Base-by-base conservation (phyloP, 1,139 yeast species). In the Yamadazyma diddensiae region DNA sequence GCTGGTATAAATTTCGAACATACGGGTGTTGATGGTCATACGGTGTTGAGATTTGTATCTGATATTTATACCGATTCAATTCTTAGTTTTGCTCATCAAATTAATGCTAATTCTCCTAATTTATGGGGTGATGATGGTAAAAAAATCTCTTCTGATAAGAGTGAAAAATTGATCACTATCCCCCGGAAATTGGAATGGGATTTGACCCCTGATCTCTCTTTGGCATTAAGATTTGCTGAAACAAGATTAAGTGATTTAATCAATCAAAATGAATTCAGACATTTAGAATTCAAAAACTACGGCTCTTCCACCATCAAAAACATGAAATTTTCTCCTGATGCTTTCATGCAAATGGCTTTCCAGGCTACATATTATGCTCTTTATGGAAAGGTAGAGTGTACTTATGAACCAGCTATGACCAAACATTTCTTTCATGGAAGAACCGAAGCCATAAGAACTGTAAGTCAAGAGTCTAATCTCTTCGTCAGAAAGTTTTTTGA, bases 341-440 rank as follows among this genome's bases (percentile, higher is more conserved):
- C 97, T 0, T 88, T 84, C 59, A 83, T 84, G 28, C 97, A 88
- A 59, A 87, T 88, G 94, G 84, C 90, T 13, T 87, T 87, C 68
- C 97, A 88, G 58, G 87, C 94, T 4, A 87, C 95, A 8, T 88
- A 87, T 58, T 88, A 86, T 53, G 94, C 95, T 1, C 70, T 88
- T 33, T 88, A 88, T 54, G 97, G 97, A 28, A 84, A 84, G 52
- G 94, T 87, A 26, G 97, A 87, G 55, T 85, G 94, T 47, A 86
- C 95, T 10, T 88, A 88, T 57, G 97, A 88, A 60, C 97, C 97
- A 3, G 95, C 95, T 9, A 88, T 88, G 97, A 88, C 96, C 2
- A 88, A 88, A 56, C 69, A 69, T 38, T 88, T 80, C 52, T 73
- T 81, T 44, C 95, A 88, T 54, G 97, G 96, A 11, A 73, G 97